These are phyloP conservation scores for Epichloe baconii DNA, from an alignment of 2,329 filamentous ascomycete species.

Conservation along the genomic window DNA sequence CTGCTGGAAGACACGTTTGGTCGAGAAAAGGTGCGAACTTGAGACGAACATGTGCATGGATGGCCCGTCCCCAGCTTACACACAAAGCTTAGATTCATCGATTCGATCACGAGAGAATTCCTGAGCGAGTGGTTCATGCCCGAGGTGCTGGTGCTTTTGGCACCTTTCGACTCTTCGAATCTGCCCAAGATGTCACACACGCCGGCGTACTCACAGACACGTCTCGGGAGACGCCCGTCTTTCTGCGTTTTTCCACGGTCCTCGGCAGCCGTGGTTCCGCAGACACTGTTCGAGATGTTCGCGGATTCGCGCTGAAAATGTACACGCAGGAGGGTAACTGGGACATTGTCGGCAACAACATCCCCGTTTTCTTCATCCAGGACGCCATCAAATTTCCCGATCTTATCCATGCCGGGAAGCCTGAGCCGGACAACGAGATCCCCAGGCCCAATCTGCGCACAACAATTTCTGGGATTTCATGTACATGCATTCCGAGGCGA, in stretches of 20 bases:
- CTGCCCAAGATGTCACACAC: slow-evolving; percentile 53
- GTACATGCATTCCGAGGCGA: slow-evolving; percentile 50
- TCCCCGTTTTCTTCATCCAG: slow-evolving; percentile 31
- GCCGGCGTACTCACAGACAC: slow-evolving; percentile 46
- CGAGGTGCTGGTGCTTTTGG: slow-evolving; percentile 58
- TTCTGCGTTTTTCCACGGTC: slow-evolving; percentile 61
- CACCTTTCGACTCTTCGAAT: slow-evolving; percentile 52
- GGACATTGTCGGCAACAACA: slow-evolving; percentile 8
- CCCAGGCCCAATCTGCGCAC: slow-evolving; percentile 57
- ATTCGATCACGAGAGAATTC: slow-evolving; percentile 49
- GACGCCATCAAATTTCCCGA: slow-evolving; percentile 65
- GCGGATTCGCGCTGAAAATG: slow-evolving; percentile 55
- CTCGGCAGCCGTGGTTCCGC: slow-evolving; percentile 62
- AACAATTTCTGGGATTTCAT: slow-evolving; percentile 72
- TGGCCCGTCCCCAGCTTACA: too few relatives aligned
- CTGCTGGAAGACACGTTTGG: slow-evolving; percentile 50
- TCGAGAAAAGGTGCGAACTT: slow-evolving; percentile 50
- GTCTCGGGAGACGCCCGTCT: slow-evolving; percentile 35
- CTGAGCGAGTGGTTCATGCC: slow-evolving; percentile 57
- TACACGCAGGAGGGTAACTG: slow-evolving; percentile 47
- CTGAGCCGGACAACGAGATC: slow-evolving; percentile 42
- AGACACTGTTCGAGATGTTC: slow-evolving; percentile 72
- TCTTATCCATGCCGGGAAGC: slow-evolving; percentile 47
- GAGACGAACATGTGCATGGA: neutral
- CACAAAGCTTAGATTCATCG: slow-evolving; percentile 43